Percentiles rank a stretch among this genome's conserved stretches.
phyloP scores from a whole-genome alignment of 2,329 filamentous ascomycete genomes.

The Diaporthe eres region DNA sequence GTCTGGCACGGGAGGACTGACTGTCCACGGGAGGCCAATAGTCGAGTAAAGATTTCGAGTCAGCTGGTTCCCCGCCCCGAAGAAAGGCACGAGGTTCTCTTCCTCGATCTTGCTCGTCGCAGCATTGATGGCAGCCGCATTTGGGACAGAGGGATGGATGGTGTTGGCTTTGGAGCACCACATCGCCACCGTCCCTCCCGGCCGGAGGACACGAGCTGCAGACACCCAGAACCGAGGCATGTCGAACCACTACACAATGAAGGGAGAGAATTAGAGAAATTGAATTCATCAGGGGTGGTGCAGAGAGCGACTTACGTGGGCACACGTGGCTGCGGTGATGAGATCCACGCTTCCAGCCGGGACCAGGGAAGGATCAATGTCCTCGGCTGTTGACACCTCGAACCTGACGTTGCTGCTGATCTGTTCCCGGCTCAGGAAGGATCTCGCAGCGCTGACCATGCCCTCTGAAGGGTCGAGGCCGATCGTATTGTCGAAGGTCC shows the following conservation, averaged over 20 bases:
- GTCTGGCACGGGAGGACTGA: conserved; percentile 48
- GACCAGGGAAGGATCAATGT: conserved; percentile 53
- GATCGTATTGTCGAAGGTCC: conserved; percentile 59
- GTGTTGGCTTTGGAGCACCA: conserved; percentile 57
- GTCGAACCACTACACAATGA: conserved; percentile 63
- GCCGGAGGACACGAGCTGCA: conserved; percentile 39
- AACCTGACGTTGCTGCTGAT: conserved; percentile 47
- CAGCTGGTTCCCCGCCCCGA: conserved; percentile 59
- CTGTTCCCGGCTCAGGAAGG: conserved; percentile 52
- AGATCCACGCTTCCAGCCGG: conserved; percentile 59
- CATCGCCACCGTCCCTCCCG: conserved; percentile 60
- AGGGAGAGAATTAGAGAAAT: not conserved
- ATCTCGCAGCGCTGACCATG: conserved; percentile 66
- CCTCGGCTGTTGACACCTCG: conserved; percentile 60
- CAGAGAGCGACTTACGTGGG: conserved; percentile 53
- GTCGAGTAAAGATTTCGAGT: conserved; percentile 56
- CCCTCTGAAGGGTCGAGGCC: conserved; percentile 66
- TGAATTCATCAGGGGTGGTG: too few relatives aligned
- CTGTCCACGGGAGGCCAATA: conserved; percentile 65
- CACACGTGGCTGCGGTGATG: conserved; percentile 64
- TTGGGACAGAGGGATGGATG: conserved; percentile 53
- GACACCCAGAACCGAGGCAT: conserved; percentile 39
- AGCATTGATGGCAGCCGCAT: conserved; percentile 57
- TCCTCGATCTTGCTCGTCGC: conserved; percentile 56
- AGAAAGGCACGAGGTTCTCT: conserved; percentile 54